Conservation (phyloP, 306 rosid genomes). For the Betula pendula region DNA sequence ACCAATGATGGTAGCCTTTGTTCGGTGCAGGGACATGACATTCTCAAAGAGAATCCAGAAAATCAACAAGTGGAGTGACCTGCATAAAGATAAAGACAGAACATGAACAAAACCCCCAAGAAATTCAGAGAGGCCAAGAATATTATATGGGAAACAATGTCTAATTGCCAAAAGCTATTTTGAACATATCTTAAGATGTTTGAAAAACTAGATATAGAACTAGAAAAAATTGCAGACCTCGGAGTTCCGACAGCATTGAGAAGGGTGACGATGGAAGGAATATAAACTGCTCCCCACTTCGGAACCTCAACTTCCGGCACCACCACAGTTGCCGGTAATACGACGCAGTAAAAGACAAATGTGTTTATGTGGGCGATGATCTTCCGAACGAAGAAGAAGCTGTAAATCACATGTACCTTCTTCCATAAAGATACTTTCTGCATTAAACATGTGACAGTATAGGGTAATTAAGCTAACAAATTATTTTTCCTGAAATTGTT, state of each 20-base stretch:
- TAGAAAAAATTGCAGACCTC: constrained; percentile 41
- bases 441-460: constrained; percentile 21
- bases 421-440: constrained; percentile 80
- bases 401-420: constrained; percentile 82
- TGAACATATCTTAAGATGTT: neutral
- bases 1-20: constrained; percentile 85
- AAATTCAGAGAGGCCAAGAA: neutral
- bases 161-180: no score
- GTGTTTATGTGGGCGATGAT: constrained; percentile 77
- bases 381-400: constrained; percentile 87
- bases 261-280: constrained; percentile 75
- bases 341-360: constrained; percentile 69
- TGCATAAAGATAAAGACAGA: constrained; percentile 24
- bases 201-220: neutral
- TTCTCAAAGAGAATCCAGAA: constrained; percentile 92
- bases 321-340: constrained; percentile 76
- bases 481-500: neutral
- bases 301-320: constrained; percentile 87
- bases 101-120: neutral
- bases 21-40: constrained; percentile 81
- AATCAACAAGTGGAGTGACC: constrained; percentile 70
- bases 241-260: constrained; percentile 87
- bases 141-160: neutral
- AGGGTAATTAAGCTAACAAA: constrained; percentile 9
- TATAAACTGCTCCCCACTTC: constrained; percentile 77